Base-by-base conservation (phyloP, 129 eudicot genomes). In the Heracleum sosnowskyi region DNA sequence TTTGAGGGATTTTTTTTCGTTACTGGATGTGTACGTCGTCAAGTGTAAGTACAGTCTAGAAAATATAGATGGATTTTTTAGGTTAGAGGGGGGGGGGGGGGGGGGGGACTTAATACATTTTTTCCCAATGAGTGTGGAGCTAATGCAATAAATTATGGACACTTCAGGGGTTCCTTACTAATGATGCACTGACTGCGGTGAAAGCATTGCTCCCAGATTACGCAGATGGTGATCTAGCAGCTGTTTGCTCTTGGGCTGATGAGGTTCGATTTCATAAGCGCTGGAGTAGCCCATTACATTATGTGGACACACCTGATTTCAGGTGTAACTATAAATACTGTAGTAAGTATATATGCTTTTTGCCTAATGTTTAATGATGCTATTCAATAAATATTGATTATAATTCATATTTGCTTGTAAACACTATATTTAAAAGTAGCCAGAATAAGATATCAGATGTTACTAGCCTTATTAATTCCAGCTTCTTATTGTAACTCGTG, bases 231-330 rank as follows among this genome's bases (percentile, higher is more conserved):
- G 88, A 95, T 74, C 91, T 95, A 75, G 89, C 99, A 68, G 77
- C 86, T 51, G 89, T 88, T 36, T 95, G 99, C 86, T 86, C 96
- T 7, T 95, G 99, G 99, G 51, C 99, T 68, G 99, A 95, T 87
- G 76, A 90, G 74, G 81, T 92, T 79, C 82, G 81, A 80, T 84
- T 73, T 84, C 91, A 89, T 79, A 86, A 82, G 81, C 87, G 81
- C 28, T 96, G 99, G 99, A 96, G 97, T 69, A 86, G 91, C 37
- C 80, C 91, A 51, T 86, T 96, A 81, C 99, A 96, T 83, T 96
- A 87, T 78, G 90, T 96, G 64, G 97, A 96, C 84, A 96, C 99
- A 29, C 99, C 99, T 82, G 99, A 96, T 88, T 96, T 90, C 82
- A 85, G 96, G 83, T 96, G 99, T 83, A 91, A 96, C 76, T 96